Conservation (phyloP, 495 filamentous ascomycete genomes). For the Parachaetomium inaequale region DNA sequence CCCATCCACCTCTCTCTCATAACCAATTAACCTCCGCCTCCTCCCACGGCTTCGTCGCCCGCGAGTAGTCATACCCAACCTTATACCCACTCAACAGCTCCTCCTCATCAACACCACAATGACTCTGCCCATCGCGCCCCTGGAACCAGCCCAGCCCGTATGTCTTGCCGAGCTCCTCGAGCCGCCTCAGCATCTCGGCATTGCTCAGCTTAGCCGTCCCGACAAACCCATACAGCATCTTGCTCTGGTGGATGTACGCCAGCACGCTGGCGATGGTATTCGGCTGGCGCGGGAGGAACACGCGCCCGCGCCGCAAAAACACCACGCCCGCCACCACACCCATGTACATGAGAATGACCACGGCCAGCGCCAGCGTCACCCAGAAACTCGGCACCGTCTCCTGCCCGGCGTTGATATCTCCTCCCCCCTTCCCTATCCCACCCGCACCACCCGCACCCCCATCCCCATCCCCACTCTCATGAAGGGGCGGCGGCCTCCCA, state of each 20-base stretch:
- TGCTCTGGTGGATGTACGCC: constrained; percentile 68
- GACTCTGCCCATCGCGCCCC: constrained; percentile 60
- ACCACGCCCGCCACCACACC: constrained; percentile 50
- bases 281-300: constrained; percentile 68
- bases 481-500: not conserved
- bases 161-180: constrained; percentile 54
- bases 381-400: constrained; percentile 61
- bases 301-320: constrained; percentile 52
- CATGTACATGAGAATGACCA: constrained; percentile 57
- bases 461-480: too few relatives aligned
- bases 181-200: constrained; percentile 50
- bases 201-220: constrained; percentile 59
- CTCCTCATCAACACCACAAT: constrained; percentile 71
- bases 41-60: constrained; percentile 45
- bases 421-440: not conserved
- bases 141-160: constrained; percentile 72
- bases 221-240: constrained; percentile 70
- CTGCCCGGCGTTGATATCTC: constrained; percentile 47
- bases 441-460: not conserved
- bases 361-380: constrained; percentile 54
- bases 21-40: constrained; percentile 34
- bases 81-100: constrained; percentile 57
- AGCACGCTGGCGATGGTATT: constrained; percentile 68
- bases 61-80: constrained; percentile 50
- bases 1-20: constrained; percentile 5